A percentile compares a stretch with the other conserved stretches of the same genome.
Conservation (phyloP, 768 basidiomycete species). For the Sarcodon sp. region DNA sequence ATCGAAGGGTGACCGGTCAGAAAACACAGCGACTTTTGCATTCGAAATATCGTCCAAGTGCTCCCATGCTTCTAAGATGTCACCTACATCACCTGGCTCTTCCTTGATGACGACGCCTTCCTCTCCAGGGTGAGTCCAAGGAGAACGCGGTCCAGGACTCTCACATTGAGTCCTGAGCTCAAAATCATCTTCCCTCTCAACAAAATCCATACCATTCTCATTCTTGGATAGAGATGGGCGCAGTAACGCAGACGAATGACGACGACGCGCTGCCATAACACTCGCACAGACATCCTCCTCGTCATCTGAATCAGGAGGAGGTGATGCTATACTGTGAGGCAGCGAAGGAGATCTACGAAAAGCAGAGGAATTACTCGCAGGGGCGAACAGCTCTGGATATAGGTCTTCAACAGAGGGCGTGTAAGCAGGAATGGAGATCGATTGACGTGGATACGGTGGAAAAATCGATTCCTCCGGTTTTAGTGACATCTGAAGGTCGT, state of each 20-base stretch:
- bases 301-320: constrained; percentile 56
- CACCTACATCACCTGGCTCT: constrained; percentile 49
- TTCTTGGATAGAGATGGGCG: constrained; percentile 18
- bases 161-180: constrained; percentile 16
- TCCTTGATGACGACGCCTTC: constrained; percentile 33
- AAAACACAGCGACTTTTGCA: constrained; percentile 20
- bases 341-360: constrained; percentile 48
- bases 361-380: constrained; percentile 11
- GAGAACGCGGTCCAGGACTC: constrained; percentile 50
- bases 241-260: background rate
- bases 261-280: background rate
- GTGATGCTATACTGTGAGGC: constrained; percentile 43
- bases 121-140: constrained; percentile 34
- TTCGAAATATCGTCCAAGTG: constrained; percentile 34
- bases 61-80: constrained; percentile 62
- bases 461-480: constrained; percentile 4
- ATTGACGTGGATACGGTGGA: constrained; percentile 40
- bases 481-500: constrained; percentile 9
- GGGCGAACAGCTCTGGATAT: constrained; percentile 15
- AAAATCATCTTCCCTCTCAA: constrained; percentile 30
- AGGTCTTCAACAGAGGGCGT: constrained; percentile 30
- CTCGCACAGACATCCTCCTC: constrained; percentile 22
- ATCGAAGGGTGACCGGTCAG: constrained; percentile 21
- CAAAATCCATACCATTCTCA: constrained; percentile 31
- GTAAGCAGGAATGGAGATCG: constrained; percentile 44